phyloP scores from a whole-genome alignment of 75 land plant genomes.

The Cunninghamia lanceolata region DNA sequence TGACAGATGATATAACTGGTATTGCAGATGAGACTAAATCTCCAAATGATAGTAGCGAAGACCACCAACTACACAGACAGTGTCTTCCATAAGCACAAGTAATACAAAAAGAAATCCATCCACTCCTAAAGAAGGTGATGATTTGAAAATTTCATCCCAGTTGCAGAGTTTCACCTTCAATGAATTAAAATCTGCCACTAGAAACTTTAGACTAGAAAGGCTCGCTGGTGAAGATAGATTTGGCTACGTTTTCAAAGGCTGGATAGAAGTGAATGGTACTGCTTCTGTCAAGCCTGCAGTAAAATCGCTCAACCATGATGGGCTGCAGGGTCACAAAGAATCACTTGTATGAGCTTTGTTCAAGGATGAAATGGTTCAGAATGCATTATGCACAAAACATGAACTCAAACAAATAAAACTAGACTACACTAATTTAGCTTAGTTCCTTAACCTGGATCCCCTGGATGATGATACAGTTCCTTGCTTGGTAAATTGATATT shows the following conservation, averaged over 20 bases:
- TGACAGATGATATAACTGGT: neutral
- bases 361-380: neutral
- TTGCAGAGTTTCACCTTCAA: conserved; percentile 51
- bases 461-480: too few species aligned
- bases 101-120: conserved; percentile 45
- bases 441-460: too few species aligned
- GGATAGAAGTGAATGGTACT: conserved; percentile 75
- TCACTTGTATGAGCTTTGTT: conserved; percentile 54
- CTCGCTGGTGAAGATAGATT: conserved; percentile 79
- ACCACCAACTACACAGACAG: conserved; percentile 30
- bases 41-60: conserved; percentile 42
- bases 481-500: too few species aligned
- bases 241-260: conserved; percentile 86
- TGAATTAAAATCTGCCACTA: conserved; percentile 60
- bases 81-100: conserved; percentile 44
- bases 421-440: too few species aligned
- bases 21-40: too few species aligned
- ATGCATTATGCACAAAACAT: too few species aligned
- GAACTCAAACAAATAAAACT: too few species aligned
- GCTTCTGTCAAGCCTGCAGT: conserved; percentile 71
- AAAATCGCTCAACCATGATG: conserved; percentile 77
- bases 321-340: conserved; percentile 85
- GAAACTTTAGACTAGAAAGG: conserved; percentile 69
- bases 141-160: conserved; percentile 55
- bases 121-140: conserved; percentile 37